Evolutionary conservation across 495 filamentous ascomycete species (phyloP), one percentile per base, ranked within the genome.

Genomic region (Neurospora intermedia): DNA sequence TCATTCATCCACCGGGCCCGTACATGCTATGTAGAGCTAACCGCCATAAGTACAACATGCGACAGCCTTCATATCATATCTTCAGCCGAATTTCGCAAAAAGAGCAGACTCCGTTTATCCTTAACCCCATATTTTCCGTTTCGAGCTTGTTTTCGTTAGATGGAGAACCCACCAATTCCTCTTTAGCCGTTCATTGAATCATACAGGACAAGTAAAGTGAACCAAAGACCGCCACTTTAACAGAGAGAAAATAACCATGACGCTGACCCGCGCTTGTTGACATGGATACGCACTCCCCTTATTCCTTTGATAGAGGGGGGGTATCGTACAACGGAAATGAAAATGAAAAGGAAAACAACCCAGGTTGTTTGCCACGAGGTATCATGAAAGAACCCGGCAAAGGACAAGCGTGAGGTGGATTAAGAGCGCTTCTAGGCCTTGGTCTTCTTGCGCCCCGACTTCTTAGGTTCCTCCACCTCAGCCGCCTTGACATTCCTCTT

Each of bases 401-500:
- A 62, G 74, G 70, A 72, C 69, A 71, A 76, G 35, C n/a, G 35
- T 69, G 62, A 75, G 74, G 41, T 35, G 39, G 69, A 59, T 38
- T 69, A 20, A 43, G 35, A 73, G 62, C 45, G 69, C 46, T n/a
- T 40, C 70, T 78, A 82, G 71, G 74, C 74, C 78, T 83, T 83
- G 74, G 80, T 81, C 85, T 87, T 87, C 83, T 86, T 87, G 70
- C 85, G 83, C 69, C 82, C 82, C 15, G 83, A 84, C 80, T 87
- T 87, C 81, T 87, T 87, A 40, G 85, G 84, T 71, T 87, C 85
- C 77, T 85, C 84, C 6, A 78, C 74, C 74, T 81, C 81, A 6
- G 82, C 80, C 9, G 80, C 81, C 78, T 86, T 86, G 70, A 84
- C 85, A 13, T 77, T 80, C 69, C 85, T 78, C 87, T 91, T 91